These are phyloP conservation scores for Citrus australasica DNA, from an alignment of 345 rosid genomes.

Conservation along the genomic window DNA sequence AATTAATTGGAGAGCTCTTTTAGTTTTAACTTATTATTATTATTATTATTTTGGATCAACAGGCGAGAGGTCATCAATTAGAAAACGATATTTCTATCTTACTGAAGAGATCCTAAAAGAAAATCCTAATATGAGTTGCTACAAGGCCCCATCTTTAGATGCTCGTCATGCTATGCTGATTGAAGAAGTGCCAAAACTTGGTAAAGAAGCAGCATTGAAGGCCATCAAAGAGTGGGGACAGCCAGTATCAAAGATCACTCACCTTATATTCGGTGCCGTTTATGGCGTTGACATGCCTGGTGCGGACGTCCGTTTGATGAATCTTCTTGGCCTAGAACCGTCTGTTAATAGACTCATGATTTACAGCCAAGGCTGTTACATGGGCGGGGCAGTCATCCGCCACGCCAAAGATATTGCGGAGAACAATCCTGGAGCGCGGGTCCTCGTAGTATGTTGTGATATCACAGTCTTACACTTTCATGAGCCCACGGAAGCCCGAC, in stretches of 20 bases:
- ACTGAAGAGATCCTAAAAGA: constrained; percentile 17
- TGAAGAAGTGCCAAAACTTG: constrained; percentile 25
- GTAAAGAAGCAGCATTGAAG: constrained; percentile 35
- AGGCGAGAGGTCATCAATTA: constrained; percentile 34
- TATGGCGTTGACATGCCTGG: constrained; percentile 38
- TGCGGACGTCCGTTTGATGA: constrained; percentile 37
- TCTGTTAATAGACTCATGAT: constrained; percentile 37
- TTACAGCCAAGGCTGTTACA: constrained; percentile 30
- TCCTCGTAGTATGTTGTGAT: neutral
- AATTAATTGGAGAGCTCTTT: no score
- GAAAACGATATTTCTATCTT: neutral
- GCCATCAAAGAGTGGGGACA: constrained; percentile 18
- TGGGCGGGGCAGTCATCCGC: neutral
- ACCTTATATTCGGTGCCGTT: constrained; percentile 30
- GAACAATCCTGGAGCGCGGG: neutral
- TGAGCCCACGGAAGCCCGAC: neutral
- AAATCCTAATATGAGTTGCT: constrained; percentile 4
- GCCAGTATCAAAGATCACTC: constrained; percentile 40
- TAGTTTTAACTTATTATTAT: neutral
- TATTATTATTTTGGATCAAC: neutral
- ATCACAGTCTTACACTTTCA: neutral
- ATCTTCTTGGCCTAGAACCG: constrained; percentile 30
- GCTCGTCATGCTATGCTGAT: constrained; percentile 27
- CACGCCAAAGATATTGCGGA: neutral
- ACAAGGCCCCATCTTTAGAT: constrained; percentile 29